Evolutionary conservation across 257 asterid genomes (phyloP), one percentile per base, ranked within the genome.

Genomic region (Coffea eugenioides): DNA sequence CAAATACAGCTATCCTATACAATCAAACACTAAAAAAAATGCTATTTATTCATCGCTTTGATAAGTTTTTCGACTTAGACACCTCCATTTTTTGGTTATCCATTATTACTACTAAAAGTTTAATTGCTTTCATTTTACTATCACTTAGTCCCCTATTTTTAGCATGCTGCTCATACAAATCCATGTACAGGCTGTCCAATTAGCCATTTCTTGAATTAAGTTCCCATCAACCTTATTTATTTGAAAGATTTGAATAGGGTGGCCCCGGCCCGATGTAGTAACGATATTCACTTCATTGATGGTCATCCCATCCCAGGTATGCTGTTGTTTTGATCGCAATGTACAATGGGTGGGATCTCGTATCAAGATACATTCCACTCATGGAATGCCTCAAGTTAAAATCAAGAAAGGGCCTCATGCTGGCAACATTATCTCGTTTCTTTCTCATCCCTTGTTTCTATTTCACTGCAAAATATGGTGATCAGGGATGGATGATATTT

Each of bases 401-500:
- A 67, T 84, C 89, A 0, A 48, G 88, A 43, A 86, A 80, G 71
- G 87, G 84, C 39, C 85, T 88, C 25, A 61, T 86, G 71, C 8
- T 76, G 0, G 82, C 91, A 65, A 75, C 79, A 6, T 3, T 88
- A 16, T 74, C 89, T 16, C 89, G 89, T 62, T 65, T 88, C 72
- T 81, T 86, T 80, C 83, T 88, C 15, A 74, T 88, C 65, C 91
- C 88, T 0, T 85, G 84, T 69, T 88, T 88, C 76, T 88, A 88
- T 57, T 88, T 88, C 77, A 82, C 87, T 46, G 84, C 91, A 21
- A 86, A 84, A 67, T 88, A 88, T 27, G 91, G 82, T 31, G 87
- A 88, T 79, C 90, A 88, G 12, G 90, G 90, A 20, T 85, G 89
- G 89, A 88, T 88, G 92, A 83, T 86, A 79, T 52, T 83, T 79